Evolutionary conservation across 2,329 filamentous ascomycete species (phyloP).

Genomic region (Paecilomyces sp.): DNA sequence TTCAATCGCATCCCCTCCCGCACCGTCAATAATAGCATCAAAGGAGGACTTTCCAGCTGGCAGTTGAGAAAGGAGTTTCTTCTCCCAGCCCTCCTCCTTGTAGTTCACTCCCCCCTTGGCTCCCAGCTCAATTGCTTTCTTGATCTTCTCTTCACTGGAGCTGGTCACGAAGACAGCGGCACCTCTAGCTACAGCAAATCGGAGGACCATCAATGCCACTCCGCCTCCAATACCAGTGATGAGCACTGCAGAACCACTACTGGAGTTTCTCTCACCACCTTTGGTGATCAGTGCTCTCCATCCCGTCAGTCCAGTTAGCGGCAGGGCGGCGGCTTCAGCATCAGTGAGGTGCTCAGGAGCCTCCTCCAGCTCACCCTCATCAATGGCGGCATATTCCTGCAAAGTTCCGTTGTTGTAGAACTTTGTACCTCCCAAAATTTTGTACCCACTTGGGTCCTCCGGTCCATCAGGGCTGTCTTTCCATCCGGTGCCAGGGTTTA

Average conservation of each 20-base stretch:
- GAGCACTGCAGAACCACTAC: conserved; percentile 63
- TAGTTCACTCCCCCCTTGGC: conserved; percentile 79
- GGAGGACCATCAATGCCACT: conserved; percentile 73
- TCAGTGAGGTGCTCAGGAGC: conserved; percentile 65
- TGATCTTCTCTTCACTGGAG: conserved; percentile 67
- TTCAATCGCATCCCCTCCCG: conserved; percentile 75
- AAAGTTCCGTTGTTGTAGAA: conserved; percentile 61
- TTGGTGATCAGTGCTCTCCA: conserved; percentile 84
- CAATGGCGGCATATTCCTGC: conserved; percentile 64
- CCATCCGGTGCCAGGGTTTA: conserved; percentile 78
- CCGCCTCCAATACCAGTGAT: conserved; percentile 91
- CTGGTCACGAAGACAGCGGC: conserved; percentile 77
- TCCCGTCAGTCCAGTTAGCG: conserved; percentile 76
- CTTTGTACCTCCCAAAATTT: conserved; percentile 51
- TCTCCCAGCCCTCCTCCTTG: conserved; percentile 72
- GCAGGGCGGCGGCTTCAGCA: conserved; percentile 74
- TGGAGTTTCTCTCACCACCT: conserved; percentile 49
- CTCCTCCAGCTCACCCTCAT: conserved; percentile 65
- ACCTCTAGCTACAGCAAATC: conserved; percentile 70
- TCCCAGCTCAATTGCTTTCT: conserved; percentile 61
- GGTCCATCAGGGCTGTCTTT: conserved; percentile 63
- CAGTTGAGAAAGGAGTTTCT: conserved; percentile 53
- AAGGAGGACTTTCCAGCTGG: conserved; percentile 61
- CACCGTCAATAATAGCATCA: conserved; percentile 85
- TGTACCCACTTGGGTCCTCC: conserved; percentile 48